Evolutionary conservation across 202 grass and related monocot genomes (phyloP).

Genomic region (Setaria viridis): DNA sequence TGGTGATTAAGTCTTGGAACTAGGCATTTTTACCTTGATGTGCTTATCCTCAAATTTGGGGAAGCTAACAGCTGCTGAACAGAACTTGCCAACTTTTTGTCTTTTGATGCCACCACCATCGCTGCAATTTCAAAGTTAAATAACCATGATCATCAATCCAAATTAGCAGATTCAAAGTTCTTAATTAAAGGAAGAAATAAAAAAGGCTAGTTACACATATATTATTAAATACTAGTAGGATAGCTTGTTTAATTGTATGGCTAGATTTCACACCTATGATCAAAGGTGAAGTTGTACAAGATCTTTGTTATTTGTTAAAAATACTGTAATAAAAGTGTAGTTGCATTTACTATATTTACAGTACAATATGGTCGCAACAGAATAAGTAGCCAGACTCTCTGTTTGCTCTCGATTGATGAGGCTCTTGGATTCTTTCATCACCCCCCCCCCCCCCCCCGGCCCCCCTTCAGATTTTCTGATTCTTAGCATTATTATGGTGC

Average conservation of each 20-base stretch:
- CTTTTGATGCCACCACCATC: slow-evolving; percentile 97
- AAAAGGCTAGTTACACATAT: neutral
- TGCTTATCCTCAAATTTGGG: slow-evolving; percentile 88
- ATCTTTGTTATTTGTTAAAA: neutral
- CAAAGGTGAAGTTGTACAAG: neutral
- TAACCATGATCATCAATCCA: slow-evolving; percentile 23
- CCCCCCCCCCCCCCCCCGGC: too few species aligned
- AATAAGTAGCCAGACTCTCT: neutral
- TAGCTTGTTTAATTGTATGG: neutral
- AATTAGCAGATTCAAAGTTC: slow-evolving; percentile 23
- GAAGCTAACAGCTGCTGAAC: slow-evolving; percentile 89
- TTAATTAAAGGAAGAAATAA: neutral
- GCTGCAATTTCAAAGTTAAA: slow-evolving; percentile 58
- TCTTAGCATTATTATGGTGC: neutral
- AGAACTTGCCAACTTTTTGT: slow-evolving; percentile 78
- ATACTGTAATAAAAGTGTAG: neutral
- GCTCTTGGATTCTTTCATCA: too few species aligned
- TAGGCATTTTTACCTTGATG: slow-evolving; percentile 68
- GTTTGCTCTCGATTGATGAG: too few species aligned
- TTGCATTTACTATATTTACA: neutral
- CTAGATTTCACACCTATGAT: neutral
- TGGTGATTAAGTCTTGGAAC: neutral
- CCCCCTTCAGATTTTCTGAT: neutral
- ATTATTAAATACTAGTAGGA: neutral
- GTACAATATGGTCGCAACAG: neutral